Evolutionary conservation across 768 basidiomycete genomes (phyloP).

Genomic region (Mycena capillaripes): DNA sequence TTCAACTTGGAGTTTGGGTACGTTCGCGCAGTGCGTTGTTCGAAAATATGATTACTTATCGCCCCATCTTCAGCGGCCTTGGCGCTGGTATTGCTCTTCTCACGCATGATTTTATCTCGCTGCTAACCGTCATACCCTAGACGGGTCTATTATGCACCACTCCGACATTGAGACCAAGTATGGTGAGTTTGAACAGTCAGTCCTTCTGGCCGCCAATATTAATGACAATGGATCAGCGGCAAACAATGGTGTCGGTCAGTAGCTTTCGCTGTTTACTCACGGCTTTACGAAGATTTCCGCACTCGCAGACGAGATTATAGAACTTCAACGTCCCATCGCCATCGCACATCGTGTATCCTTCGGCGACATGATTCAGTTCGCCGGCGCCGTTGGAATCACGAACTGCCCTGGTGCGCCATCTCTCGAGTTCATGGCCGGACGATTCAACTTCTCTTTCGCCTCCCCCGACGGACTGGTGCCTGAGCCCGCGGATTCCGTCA

Average conservation of each 20-base stretch:
- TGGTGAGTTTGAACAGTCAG: constrained; percentile 24
- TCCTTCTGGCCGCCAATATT: too few relatives aligned
- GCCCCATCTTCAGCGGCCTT: constrained; percentile 30
- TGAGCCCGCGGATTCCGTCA: constrained; percentile 48
- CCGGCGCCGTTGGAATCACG: constrained; percentile 48
- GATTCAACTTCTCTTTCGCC: constrained; percentile 43
- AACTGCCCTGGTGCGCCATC: constrained; percentile 58
- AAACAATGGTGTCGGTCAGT: constrained; percentile 37
- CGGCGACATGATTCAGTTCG: constrained; percentile 57
- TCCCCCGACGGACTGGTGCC: constrained; percentile 51
- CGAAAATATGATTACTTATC: too few relatives aligned
- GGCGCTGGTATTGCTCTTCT: constrained; percentile 34
- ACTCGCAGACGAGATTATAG: constrained; percentile 48
- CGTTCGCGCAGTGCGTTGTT: too few relatives aligned
- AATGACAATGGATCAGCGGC: constrained; percentile 36
- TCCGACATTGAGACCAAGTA: constrained; percentile 40
- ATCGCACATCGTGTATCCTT: constrained; percentile 46
- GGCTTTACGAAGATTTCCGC: too few relatives aligned
- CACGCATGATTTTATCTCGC: too few relatives aligned
- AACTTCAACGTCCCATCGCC: constrained; percentile 46
- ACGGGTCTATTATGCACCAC: constrained; percentile 44
- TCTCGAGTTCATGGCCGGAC: constrained; percentile 54
- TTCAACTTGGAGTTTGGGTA: too few relatives aligned
- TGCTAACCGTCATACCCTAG: constrained; percentile 7
- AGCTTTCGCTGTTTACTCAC: not conserved